Conservation (phyloP, 768 basidiomycete species). For the Amanita subjunquillea region DNA sequence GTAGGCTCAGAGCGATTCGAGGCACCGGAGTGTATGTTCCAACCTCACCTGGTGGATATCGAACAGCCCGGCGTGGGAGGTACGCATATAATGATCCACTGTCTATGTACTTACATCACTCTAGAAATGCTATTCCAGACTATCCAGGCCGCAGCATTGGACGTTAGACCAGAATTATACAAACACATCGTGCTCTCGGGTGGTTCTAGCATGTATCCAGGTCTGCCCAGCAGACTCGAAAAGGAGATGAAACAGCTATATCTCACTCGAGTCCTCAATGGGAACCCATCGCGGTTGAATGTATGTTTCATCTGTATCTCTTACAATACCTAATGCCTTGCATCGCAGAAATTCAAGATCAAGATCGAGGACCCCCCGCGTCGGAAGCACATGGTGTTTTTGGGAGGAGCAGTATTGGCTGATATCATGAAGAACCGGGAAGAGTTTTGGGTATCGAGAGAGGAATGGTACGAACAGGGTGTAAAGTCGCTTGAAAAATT, state of each 20-base stretch:
- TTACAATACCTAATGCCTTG: not conserved
- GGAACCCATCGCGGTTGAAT: conserved; percentile 76
- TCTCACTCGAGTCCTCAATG: conserved; percentile 77
- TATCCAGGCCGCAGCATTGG: conserved; percentile 86
- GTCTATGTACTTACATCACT: not conserved
- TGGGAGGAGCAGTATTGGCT: conserved; percentile 95
- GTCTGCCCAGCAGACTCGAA: conserved; percentile 90
- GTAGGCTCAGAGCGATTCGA: conserved; percentile 98
- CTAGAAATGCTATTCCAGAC: conserved; percentile 95
- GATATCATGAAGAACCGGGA: conserved; percentile 96
- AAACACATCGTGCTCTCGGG: conserved; percentile 97
- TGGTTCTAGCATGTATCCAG: conserved; percentile 98
- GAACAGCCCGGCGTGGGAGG: conserved; percentile 96
- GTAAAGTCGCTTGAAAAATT: conserved; percentile 76
- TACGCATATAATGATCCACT: conserved; percentile 15
- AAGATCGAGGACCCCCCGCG: conserved; percentile 96
- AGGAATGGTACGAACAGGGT: conserved; percentile 95
- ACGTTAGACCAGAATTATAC: conserved; percentile 85
- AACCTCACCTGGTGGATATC: conserved; percentile 93
- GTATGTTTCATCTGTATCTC: conserved; percentile 36
- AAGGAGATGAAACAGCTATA: conserved; percentile 99
- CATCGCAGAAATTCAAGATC: conserved; percentile 95
- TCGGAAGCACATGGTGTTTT: conserved; percentile 98
- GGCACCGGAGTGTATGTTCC: conserved; percentile 99
- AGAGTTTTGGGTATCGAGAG: conserved; percentile 92